A percentile compares a stretch with the other conserved stretches of the same genome.
phyloP scores from a whole-genome alignment of 768 basidiomycete species.

The Auriscalpium vulgare region DNA sequence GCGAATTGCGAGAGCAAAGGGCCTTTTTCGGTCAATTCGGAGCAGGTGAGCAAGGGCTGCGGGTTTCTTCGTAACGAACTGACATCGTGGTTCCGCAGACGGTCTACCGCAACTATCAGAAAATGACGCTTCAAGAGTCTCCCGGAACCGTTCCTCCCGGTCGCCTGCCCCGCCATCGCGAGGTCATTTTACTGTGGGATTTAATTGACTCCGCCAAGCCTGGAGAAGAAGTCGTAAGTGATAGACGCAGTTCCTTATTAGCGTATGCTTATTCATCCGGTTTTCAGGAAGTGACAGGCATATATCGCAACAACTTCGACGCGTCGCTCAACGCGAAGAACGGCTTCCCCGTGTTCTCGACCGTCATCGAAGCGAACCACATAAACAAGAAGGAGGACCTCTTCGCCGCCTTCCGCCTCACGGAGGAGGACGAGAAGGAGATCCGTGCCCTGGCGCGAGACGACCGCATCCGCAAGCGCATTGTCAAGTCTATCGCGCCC shows the following conservation, averaged over 20 bases:
- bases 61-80: not conserved
- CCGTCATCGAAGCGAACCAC: conserved; percentile 96
- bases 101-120: conserved; percentile 97
- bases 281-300: conserved; percentile 86
- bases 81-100: conserved; percentile 46
- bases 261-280: conserved; percentile 1
- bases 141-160: conserved; percentile 97
- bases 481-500: conserved; percentile 97
- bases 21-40: conserved; percentile 93
- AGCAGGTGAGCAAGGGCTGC: conserved; percentile 54
- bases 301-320: conserved; percentile 98
- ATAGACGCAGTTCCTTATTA: not conserved
- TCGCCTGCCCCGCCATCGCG: conserved; percentile 91
- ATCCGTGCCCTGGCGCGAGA: conserved; percentile 84
- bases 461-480: conserved; percentile 92
- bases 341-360: conserved; percentile 98
- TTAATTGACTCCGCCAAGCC: conserved; percentile 97
- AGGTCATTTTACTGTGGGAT: conserved; percentile 96
- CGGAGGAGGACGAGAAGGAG: conserved; percentile 92
- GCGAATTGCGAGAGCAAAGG: conserved; percentile 91
- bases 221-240: conserved; percentile 88
- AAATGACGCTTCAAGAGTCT: conserved; percentile 96
- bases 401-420: conserved; percentile 95
- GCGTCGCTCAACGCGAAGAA: conserved; percentile 97
- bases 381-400: conserved; percentile 99